Evolutionary conservation across 225 moss, liverwort and hornwort genomes (phyloP).

Genomic region (Bryoerythrophyllum caledonicum): DNA sequence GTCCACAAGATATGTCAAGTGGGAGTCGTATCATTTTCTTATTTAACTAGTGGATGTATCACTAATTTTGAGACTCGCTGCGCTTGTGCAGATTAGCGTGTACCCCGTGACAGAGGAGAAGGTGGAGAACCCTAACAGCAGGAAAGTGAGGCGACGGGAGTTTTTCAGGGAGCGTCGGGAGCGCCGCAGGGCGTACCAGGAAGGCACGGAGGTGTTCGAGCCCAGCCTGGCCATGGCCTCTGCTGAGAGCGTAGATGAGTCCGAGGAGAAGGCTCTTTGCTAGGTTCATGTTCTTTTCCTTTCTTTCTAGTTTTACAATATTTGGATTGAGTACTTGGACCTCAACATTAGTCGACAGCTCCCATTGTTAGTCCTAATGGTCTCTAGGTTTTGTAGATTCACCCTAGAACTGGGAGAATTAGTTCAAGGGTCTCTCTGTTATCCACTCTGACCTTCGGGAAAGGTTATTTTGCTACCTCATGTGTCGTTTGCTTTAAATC

Average conservation of each 20-base stretch:
- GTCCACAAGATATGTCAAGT: neutral
- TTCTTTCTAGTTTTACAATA: slow-evolving; percentile 7
- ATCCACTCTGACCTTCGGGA: neutral
- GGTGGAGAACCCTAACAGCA: slow-evolving; percentile 65
- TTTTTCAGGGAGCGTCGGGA: slow-evolving; percentile 59
- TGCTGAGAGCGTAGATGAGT: slow-evolving; percentile 34
- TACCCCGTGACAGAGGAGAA: slow-evolving; percentile 51
- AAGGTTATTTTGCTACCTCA: neutral
- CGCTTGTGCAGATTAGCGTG: slow-evolving; percentile 51
- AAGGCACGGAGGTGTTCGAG: slow-evolving; percentile 40
- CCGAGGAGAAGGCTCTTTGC: slow-evolving; percentile 48
- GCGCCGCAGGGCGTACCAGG: slow-evolving; percentile 48
- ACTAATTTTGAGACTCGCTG: neutral
- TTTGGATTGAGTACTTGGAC: slow-evolving; percentile 15
- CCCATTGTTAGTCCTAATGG: slow-evolving; percentile 12
- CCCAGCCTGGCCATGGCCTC: slow-evolving; percentile 50
- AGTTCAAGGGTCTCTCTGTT: neutral
- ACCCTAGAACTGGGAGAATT: neutral
- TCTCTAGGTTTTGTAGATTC: slow-evolving; percentile 14
- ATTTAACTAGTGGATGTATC: neutral
- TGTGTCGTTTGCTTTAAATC: slow-evolving; percentile 4
- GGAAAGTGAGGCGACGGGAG: slow-evolving; percentile 56
- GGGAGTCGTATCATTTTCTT: neutral
- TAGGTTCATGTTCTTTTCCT: slow-evolving; percentile 22
- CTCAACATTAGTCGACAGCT: slow-evolving; percentile 26